Conservation (phyloP, 2,329 filamentous ascomycete species). For the Leptographium wingfieldii region DNA sequence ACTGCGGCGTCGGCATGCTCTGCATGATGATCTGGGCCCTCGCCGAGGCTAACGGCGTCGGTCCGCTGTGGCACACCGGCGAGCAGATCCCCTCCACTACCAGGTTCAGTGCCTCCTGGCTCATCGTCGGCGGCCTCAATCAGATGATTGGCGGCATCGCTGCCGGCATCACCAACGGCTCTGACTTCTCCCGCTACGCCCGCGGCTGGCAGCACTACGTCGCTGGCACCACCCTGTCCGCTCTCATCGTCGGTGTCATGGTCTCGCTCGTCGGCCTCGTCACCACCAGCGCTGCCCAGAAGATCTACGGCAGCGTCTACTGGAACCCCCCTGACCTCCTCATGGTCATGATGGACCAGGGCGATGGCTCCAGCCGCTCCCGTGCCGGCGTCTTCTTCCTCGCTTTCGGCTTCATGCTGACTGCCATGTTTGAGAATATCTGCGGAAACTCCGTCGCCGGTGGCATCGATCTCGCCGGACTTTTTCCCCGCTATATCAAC, state of each 20-base stretch:
- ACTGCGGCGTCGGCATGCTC: conserved; percentile 19
- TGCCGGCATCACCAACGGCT: conserved; percentile 31
- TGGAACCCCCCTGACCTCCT: conserved; percentile 31
- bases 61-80: conserved; percentile 15
- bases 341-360: conserved; percentile 22
- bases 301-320: conserved; percentile 22
- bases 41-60: conserved; percentile 19
- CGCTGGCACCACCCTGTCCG: conserved; percentile 30
- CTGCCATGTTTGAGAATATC: conserved; percentile 31
- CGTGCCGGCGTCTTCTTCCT: conserved; percentile 34
- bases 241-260: conserved; percentile 24
- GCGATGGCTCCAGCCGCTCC: conserved; percentile 17
- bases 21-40: conserved; percentile 24
- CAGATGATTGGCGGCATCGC: conserved; percentile 30
- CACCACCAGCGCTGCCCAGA: conserved; percentile 16
- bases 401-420: conserved; percentile 28
- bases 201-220: conserved; percentile 13
- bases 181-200: conserved; percentile 31
- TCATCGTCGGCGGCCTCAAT: conserved; percentile 25
- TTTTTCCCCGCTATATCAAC: conserved; percentile 41
- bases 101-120: conserved; percentile 22
- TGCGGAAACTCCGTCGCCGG: conserved; percentile 35
- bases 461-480: conserved; percentile 41
- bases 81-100: background rate
- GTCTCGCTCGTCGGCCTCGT: conserved; percentile 26